phyloP scores from a whole-genome alignment of 2,329 filamentous ascomycete genomes.

The Taxawa tesnikishii region DNA sequence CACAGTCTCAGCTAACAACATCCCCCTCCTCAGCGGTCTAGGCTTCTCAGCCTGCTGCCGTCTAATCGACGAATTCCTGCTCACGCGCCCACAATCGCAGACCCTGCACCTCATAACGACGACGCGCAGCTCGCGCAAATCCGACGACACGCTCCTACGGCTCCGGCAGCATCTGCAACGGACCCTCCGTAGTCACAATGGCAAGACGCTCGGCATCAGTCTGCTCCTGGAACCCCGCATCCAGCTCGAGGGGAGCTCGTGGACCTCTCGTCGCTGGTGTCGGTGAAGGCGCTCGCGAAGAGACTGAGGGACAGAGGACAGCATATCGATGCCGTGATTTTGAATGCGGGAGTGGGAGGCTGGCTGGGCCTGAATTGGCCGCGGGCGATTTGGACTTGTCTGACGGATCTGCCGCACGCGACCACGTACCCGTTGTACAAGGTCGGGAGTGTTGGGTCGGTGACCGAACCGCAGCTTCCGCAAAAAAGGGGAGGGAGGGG shows the following conservation, averaged over 20 bases:
- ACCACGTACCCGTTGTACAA: conserved; percentile 74
- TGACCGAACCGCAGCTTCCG: conserved; percentile 41
- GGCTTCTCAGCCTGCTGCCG: conserved; percentile 75
- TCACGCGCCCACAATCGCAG: conserved; percentile 50
- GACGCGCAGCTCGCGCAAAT: conserved; percentile 65
- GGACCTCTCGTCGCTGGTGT: conserved; percentile 44
- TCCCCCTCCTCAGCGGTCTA: conserved; percentile 53
- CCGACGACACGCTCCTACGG: conserved; percentile 53
- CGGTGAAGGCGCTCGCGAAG: conserved; percentile 41
- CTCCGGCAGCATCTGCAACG: conserved; percentile 51
- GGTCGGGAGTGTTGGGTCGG: conserved; percentile 43
- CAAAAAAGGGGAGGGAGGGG: conserved; percentile 4
- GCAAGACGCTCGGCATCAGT: conserved; percentile 23
- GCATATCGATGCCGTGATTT: conserved; percentile 59
- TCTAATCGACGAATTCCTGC: conserved; percentile 80
- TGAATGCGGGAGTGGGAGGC: conserved; percentile 81
- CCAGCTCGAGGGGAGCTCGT: conserved; percentile 42
- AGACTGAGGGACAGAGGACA: conserved; percentile 46
- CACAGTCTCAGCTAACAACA: too few relatives aligned
- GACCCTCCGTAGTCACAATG: conserved; percentile 22
- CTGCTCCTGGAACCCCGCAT: conserved; percentile 31
- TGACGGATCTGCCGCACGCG: conserved; percentile 53
- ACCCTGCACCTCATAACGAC: conserved; percentile 73
- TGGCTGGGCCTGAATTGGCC: conserved; percentile 71
- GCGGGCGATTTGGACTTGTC: conserved; percentile 39